Percentiles rank a stretch among this genome's conserved stretches.
Conservation (phyloP, 176 grass and related monocot genomes). For the Avena insularis region DNA sequence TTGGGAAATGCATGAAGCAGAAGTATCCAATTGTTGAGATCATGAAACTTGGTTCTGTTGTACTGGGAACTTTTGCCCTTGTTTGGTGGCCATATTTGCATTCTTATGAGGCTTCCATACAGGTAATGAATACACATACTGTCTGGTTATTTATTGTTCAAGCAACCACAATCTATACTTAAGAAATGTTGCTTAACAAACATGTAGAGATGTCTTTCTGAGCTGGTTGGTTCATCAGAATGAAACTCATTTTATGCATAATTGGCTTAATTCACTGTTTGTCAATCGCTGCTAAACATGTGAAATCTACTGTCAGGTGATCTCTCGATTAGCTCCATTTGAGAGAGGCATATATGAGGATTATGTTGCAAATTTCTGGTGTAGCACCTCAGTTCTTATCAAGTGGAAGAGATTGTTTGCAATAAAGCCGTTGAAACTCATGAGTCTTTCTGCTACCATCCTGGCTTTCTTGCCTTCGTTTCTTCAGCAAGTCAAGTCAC, state of each 20-base stretch:
- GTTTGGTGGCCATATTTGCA: conserved; percentile 94
- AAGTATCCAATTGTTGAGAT: conserved; percentile 72
- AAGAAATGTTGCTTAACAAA: background rate
- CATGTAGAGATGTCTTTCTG: conserved; percentile 3
- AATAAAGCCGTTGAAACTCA: conserved; percentile 68
- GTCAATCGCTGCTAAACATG: conserved; percentile 22
- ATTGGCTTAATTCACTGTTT: conserved; percentile 26
- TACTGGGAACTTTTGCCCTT: conserved; percentile 80
- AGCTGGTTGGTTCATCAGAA: background rate
- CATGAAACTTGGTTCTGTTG: conserved; percentile 73
- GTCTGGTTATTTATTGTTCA: conserved; percentile 10
- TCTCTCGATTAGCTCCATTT: conserved; percentile 86
- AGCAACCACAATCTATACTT: background rate
- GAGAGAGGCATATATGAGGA: conserved; percentile 96
- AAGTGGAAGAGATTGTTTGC: conserved; percentile 90
- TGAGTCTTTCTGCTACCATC: conserved; percentile 77
- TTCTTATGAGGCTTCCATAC: conserved; percentile 69
- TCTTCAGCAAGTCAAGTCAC: conserved; percentile 83
- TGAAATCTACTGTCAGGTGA: conserved; percentile 57
- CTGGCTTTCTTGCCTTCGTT: conserved; percentile 87
- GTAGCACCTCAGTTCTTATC: conserved; percentile 83
- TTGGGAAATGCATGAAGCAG: conserved; percentile 79
- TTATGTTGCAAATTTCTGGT: conserved; percentile 99
- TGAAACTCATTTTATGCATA: conserved; percentile 26
- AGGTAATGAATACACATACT: conserved; percentile 51